Evolutionary conservation across 371 early-diverging fungal genomes (phyloP).

Genomic region (Mortierella sp.): DNA sequence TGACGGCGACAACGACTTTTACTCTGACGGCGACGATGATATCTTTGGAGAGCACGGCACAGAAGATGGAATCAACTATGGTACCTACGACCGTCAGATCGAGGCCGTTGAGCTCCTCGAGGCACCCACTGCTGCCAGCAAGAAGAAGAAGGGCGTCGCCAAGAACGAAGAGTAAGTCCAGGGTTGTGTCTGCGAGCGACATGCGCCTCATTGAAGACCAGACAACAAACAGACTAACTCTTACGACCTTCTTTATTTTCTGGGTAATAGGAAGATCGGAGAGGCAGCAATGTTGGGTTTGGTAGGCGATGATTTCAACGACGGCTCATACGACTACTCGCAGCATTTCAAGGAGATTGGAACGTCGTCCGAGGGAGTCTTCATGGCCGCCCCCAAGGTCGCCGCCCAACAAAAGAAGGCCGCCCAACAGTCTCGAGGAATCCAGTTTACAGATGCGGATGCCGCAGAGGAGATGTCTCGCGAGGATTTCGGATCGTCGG

Average conservation of each 20-base stretch:
- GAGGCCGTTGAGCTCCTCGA: slow-evolving; percentile 48
- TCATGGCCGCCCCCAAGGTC: slow-evolving; percentile 75
- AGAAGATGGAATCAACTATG: slow-evolving; percentile 51
- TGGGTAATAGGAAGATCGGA: slow-evolving; percentile 60
- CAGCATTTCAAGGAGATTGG: slow-evolving; percentile 93
- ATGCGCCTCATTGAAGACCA: not conserved
- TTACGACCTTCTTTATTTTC: not conserved
- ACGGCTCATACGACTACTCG: slow-evolving; percentile 92
- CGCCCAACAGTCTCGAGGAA: slow-evolving; percentile 38
- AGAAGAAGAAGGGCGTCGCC: slow-evolving; percentile 23
- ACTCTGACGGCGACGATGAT: slow-evolving; percentile 39
- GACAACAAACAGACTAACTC: not conserved
- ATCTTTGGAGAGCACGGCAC: slow-evolving; percentile 32
- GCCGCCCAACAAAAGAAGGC: slow-evolving; percentile 59
- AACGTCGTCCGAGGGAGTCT: slow-evolving; percentile 80
- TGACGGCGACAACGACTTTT: slow-evolving; percentile 45
- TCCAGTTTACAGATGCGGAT: slow-evolving; percentile 44
- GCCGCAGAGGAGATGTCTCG: slow-evolving; percentile 47
- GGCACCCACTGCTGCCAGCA: slow-evolving; percentile 23
- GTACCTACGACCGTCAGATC: slow-evolving; percentile 43
- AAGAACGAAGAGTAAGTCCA: slow-evolving; percentile 46
- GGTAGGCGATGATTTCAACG: slow-evolving; percentile 75
- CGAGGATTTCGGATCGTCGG: slow-evolving; percentile 13
- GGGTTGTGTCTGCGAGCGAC: not conserved
- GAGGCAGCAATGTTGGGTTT: slow-evolving; percentile 89